Evolutionary conservation across 1,284 basidiomycete genomes (phyloP), one percentile per base, ranked within the genome.

Genomic region (Fistulinella staudtii): DNA sequence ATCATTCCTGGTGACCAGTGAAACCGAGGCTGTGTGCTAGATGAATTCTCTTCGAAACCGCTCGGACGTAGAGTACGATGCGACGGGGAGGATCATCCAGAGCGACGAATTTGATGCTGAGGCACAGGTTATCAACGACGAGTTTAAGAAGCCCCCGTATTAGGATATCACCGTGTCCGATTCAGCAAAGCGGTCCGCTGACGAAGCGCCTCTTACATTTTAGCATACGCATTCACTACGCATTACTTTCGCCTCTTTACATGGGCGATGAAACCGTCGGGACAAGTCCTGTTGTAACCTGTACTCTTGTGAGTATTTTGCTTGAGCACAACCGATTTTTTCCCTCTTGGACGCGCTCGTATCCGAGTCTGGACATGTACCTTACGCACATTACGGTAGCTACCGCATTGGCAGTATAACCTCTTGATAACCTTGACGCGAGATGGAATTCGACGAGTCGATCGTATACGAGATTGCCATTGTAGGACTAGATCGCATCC

Each of bases 111-210:
- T 69, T 49, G 79, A 85, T 54, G 65, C 73, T 7, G 81, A 85
- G 60, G 69, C 76, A 7, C 79, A 80, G 45, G 65, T 64, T 28
- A 75, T 79, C 56, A 73, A 62, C 53, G 66, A 75, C 43, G 80
- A 84, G 50, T 83, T 82, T 72, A 85, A 85, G 63, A 72, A 67
- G 15, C 75, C 75, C 9, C 75, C 75, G 1, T 80, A 80, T 52
- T 77, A 71, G 58, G 49, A 22, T 30, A 13, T 7, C 24, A 3
- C 18, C 11, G 5, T 45, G 36, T 29, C n/a, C 7, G 21, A 10
- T 11, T 22, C 14, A 6, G 24, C n/a, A 24, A 24, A 11, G 28
- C 13, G 4, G 28, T 29, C 11, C 14, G 29, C 17, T 30, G n/a
- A 17, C 29, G 8, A 15, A 5, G 5, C 17, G 29, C 17, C 14